Evolutionary conservation across 495 filamentous ascomycete species (phyloP).

Genomic region (Aspergillus sparsus): DNA sequence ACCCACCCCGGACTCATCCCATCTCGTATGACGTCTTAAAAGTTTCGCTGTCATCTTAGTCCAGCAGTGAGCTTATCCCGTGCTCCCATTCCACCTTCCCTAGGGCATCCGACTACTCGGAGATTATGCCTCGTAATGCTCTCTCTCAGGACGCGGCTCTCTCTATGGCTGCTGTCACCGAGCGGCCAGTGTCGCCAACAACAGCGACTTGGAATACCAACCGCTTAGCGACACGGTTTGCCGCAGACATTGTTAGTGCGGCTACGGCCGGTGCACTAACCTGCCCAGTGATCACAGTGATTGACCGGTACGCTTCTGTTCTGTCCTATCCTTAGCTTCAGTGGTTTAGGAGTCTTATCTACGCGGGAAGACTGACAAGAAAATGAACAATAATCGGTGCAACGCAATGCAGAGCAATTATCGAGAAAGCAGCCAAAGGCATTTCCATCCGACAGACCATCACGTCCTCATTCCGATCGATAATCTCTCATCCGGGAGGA

Average conservation of each 20-base stretch:
- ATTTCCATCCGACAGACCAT: constrained; percentile 69
- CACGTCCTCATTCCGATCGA: constrained; percentile 58
- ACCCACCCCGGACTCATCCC: not conserved
- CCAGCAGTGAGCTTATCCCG: not conserved
- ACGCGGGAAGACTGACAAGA: not conserved
- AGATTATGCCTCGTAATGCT: constrained; percentile 39
- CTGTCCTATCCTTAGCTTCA: too few species aligned
- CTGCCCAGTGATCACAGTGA: constrained; percentile 84
- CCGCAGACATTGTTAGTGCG: constrained; percentile 73
- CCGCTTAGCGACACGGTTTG: constrained; percentile 65
- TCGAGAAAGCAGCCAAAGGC: constrained; percentile 89
- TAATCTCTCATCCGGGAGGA: constrained; percentile 66
- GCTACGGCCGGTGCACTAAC: constrained; percentile 76
- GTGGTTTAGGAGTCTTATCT: not conserved
- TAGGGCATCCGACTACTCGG: not conserved
- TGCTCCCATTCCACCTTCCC: constrained; percentile 1
- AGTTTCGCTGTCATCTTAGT: constrained; percentile 19
- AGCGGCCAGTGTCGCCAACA: constrained; percentile 22
- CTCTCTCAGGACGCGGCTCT: constrained; percentile 34
- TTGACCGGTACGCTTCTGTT: constrained; percentile 71
- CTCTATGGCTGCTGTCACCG: constrained; percentile 30
- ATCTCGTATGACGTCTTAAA: constrained; percentile 25
- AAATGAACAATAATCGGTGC: not conserved
- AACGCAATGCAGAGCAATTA: constrained; percentile 67
- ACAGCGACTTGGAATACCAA: constrained; percentile 72